Evolutionary conservation across 768 basidiomycete species (phyloP), one percentile per base, ranked within the genome.

Genomic region (Amanita phalloides): DNA sequence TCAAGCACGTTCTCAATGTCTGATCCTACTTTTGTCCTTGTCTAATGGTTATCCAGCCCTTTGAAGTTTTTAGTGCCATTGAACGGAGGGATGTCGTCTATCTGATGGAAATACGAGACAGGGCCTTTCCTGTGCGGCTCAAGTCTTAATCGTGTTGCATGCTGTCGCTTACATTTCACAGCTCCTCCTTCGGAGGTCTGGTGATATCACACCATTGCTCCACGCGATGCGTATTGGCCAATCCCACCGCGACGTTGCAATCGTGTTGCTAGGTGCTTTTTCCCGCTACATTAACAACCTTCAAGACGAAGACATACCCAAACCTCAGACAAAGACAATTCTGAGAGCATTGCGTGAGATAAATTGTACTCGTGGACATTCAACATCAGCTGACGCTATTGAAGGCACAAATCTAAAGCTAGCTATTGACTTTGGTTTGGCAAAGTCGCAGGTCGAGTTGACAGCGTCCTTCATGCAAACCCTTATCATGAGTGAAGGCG

Each of bases 401-500:
- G 53, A 45, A 82, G 86, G 86, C 39, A 76, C 80, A 14, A 91
- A 94, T 63, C 77, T 98, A 50, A 94, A 95, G 64, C 76, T 92
- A 42, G 94, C 92, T 2, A 96, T 97, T 48, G 89, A 93, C 61
- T 84, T 84, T 58, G 90, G 90, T 17, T 74, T 95, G 38, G 78
- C 86, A 55, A 82, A 79, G 59, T 81, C 83, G 0, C 86, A 90
- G 62, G 86, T 80, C 55, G 84, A 90, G 60, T 75, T 98, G 42
- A 86, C 90, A 46, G 88, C 94, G 3, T 92, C 90, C 0, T 97
- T 94, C 66, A 71, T 98, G 60, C 94, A 98, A 68, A 91, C 91
- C 13, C 71, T 97, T 33, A 81, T 98, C 58, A 97, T 97, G 94
- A 91, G 88, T 51, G 93, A 96, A 71, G 94, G 94, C 13, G 89